phyloP scores from a whole-genome alignment of 495 filamentous ascomycete species.

The Parmelia sp. region DNA sequence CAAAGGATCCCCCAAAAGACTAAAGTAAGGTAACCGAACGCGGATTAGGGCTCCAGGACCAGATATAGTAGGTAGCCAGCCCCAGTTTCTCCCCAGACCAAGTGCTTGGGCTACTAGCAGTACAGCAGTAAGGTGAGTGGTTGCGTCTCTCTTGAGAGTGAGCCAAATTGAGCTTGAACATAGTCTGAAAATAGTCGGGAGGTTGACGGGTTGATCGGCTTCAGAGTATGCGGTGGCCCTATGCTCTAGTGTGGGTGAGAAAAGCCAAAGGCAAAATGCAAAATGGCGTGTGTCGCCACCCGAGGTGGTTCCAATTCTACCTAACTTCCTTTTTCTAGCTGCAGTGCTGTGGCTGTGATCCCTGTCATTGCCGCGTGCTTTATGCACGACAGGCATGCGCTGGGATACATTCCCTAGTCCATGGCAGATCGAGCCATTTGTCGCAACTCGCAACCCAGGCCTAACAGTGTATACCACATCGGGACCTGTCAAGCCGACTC shows the following conservation, averaged over 20 bases:
- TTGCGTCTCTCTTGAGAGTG: too few relatives aligned
- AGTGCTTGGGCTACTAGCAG: background rate
- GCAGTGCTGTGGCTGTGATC: conserved; percentile 14
- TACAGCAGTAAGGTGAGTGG: background rate
- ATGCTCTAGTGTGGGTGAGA: background rate
- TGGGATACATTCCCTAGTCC: background rate
- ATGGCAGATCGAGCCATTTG: background rate
- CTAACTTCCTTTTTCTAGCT: conserved; percentile 9
- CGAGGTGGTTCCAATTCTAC: background rate
- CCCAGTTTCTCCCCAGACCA: too few relatives aligned
- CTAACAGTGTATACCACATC: background rate
- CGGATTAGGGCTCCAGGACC: background rate
- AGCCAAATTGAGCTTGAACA: background rate
- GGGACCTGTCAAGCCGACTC: background rate
- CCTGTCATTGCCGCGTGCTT: conserved; percentile 20
- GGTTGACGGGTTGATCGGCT: background rate
- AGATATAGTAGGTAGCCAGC: too few relatives aligned
- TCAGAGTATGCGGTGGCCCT: too few relatives aligned
- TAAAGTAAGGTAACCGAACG: background rate
- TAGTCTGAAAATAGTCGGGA: background rate
- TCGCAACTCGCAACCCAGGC: background rate
- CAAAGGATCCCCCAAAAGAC: background rate
- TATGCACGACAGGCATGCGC: conserved; percentile 20
- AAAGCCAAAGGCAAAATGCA: background rate
- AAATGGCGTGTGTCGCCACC: conserved; percentile 7